Evolutionary conservation across 495 filamentous ascomycete species (phyloP).

Genomic region (Penicillium antarcticum): DNA sequence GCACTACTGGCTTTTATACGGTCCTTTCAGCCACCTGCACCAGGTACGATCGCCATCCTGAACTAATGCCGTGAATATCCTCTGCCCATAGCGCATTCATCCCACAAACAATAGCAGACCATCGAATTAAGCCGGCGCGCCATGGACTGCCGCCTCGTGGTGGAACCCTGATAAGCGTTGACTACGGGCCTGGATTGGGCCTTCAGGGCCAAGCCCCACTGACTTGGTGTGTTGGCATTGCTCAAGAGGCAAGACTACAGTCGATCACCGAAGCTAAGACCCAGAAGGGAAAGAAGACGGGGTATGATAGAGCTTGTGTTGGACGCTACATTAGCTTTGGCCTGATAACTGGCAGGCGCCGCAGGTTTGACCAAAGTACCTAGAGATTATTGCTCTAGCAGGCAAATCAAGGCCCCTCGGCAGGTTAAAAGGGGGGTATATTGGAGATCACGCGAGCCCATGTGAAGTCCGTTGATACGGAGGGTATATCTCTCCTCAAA

Average conservation of each 20-base stretch:
- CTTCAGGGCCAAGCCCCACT: slow-evolving; percentile 2
- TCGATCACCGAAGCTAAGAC: slow-evolving; percentile 17
- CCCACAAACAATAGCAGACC: neutral
- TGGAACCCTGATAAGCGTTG: slow-evolving; percentile 17
- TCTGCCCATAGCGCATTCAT: neutral
- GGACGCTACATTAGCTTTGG: neutral
- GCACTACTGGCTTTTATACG: slow-evolving; percentile 10
- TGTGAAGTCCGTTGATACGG: neutral
- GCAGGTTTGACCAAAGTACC: too few species aligned
- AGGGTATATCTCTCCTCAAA: neutral
- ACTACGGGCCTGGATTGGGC: slow-evolving; percentile 10
- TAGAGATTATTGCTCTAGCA: too few species aligned
- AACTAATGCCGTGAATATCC: too few species aligned
- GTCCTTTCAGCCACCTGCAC: too few species aligned
- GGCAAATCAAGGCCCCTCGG: neutral
- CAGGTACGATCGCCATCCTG: too few species aligned
- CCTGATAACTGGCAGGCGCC: neutral
- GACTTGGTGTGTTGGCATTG: neutral
- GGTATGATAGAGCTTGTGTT: slow-evolving; percentile 1
- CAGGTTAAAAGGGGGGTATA: neutral
- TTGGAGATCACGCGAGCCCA: neutral
- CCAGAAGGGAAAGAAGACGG: slow-evolving; percentile 2
- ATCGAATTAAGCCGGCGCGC: neutral
- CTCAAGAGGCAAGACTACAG: slow-evolving; percentile 2
- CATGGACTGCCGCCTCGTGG: slow-evolving; percentile 1